Base-by-base conservation (phyloP, 805 yeast genomes). In the Wickerhamiella occidentalis region DNA sequence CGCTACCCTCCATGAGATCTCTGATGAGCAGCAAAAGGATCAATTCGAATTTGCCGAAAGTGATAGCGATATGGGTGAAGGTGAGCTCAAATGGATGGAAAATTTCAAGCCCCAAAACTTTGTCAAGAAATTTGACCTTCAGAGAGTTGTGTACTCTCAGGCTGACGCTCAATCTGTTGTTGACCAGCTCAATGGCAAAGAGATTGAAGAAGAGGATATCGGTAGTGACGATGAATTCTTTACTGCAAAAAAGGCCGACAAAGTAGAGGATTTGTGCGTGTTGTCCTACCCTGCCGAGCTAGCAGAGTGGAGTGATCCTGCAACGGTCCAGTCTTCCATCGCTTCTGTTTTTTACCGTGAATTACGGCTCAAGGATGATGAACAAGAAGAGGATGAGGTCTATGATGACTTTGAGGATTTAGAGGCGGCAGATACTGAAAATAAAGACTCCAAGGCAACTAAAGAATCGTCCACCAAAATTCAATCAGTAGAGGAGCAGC, bases 61-160 rank as follows among this genome's bases (percentile, higher is more conserved):
- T 6, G 60, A 57, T 38, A 50, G 53, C 6, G 60, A 57, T n/a
- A 15, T 56, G 33, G 57, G 49, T 3, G 61, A 50, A 33, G 56
- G 52, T 36, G 58, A 53, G 26, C 51, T 50, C 13, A 51, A 52
- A n/a, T 54, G 59, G 59, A 57, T 55, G 53, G 54, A 52, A 22
- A 51, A 51, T 36, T 77, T 3, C 79, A 74, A 56, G 68, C 84
- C 51, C 70, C 75, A 53, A 75, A 81, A n/a, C 55, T 74, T 4
- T 61, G 67, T 51, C 69, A 65, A 61, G 71, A 67, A 58, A 76
- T 85, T 94, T 88, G 85, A 90, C 63, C 77, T 90, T 53, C 79
- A 81, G 57, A 85, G 83, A 60, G 68, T 90, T 50, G 68, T 92
- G 3, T 90, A 92, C 64, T 73, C 83, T 76, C 79, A 81, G 51